Evolutionary conservation across 2,329 filamentous ascomycete species (phyloP), one percentile per base, ranked within the genome.

Genomic region (Apiospora malaysiana): DNA sequence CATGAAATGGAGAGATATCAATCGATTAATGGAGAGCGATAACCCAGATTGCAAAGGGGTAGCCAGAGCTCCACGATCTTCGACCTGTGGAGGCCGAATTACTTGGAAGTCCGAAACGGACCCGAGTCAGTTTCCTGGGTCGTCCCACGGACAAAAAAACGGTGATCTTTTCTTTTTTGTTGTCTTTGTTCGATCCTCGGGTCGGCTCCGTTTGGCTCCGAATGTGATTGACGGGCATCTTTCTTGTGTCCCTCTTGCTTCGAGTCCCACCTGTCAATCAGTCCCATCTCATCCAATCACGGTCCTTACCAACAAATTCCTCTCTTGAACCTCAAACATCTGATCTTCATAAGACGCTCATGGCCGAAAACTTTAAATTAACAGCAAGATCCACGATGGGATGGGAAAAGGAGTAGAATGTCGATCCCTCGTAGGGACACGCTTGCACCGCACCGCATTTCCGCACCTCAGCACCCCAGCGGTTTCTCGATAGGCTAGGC

Each of bases 171-270:
- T 18, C 32, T 32, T 32, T 32, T 32, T 32, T 32, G 32, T 32
- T 32, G 32, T 14, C n/a, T 14, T 5, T 59, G 37, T 37, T 8
- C 27, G 25, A 18, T 18, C 51, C 27, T 6, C 25, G 56, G 56
- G 18, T 21, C 56, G 56, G 56, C 56, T 63, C 56, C 56, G 56
- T 63, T 63, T 63, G 27, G 56, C 56, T 63, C 56, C 56, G 56
- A 21, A n/a, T 27, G 16, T 27, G 23, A 49, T 25, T 59, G 51
- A 59, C 32, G 27, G 8, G 32, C 32, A 32, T 6, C 3, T 6
- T 32, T 32, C 32, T 32, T 32, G 3, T 32, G 3, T 32, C 6
- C 32, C 32, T 32, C 4, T 5, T n/a, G n/a, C n/a, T 37, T 40
- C 12, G 7, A 14, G 5, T 3, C 9, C 27, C 32, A 40, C 56